Base-by-base conservation (phyloP, 805 yeast species). In the Pichia insulana region DNA sequence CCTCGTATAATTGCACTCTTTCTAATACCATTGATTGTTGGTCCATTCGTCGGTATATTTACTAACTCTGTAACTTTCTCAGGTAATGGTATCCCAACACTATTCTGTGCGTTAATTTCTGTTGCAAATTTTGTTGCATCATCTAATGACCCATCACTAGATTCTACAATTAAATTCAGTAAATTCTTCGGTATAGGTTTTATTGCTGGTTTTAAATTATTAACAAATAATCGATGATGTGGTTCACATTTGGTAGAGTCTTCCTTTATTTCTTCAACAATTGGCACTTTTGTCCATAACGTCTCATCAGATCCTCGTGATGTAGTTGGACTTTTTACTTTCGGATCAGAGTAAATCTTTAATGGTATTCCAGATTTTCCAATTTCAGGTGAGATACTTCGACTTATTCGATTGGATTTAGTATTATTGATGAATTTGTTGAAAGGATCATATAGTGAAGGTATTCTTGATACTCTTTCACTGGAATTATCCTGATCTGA, bases 101-200 rank as follows among this genome's bases (percentile, higher is more conserved):
- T 69, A 51, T 77, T 78, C 30, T 73, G 67, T 0, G 84, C 70
- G 54, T 80, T 80, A 43, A 80, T 65, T 55, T 79, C 84, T 1
- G 86, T 80, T 2, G 83, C 87, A 58, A 74, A 79, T 49, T 70
- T 73, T 3, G 85, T 79, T 9, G 85, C 84, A 52, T 80, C 85
- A 48, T 69, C 71, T 13, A 76, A 52, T 43, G 64, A 64, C 0
- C 84, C 83, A 31, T 79, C 76, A 53, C 77, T 72, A 6, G 83
- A 70, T 49, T 78, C 80, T 26, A 80, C 83, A 36, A 78, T 60
- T 50, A 70, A 67, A 37, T 76, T 76, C 27, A 66, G 43, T n/a
- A 58, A 42, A 41, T 57, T 55, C 37, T 50, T 53, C 18, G 63
- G 50, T 10, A 52, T 48, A 18, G 49, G 47, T 41, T 55, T 61